Evolutionary conservation across 2,329 filamentous ascomycete species (phyloP).

Genomic region (Exophiala alcalophila): DNA sequence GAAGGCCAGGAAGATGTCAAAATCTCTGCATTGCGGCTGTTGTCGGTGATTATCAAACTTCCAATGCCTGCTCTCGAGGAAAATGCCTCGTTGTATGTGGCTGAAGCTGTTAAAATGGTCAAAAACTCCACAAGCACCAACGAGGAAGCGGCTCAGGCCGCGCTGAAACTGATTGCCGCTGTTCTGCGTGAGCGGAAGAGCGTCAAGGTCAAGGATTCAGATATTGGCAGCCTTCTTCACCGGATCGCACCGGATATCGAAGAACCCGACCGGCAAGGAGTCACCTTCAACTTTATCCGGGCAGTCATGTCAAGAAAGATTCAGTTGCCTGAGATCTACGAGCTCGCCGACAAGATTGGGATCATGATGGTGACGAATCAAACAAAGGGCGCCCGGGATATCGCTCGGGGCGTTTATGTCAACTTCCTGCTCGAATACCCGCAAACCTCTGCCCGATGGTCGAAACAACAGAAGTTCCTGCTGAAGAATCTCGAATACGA

Average conservation of each 20-base stretch:
- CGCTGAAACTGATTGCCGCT: conserved; percentile 81
- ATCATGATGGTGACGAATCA: conserved; percentile 96
- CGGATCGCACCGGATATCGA: conserved; percentile 85
- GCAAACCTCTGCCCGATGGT: conserved; percentile 83
- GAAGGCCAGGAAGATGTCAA: conserved; percentile 89
- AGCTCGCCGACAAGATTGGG: conserved; percentile 83
- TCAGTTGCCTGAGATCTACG: conserved; percentile 83
- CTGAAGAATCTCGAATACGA: conserved; percentile 89
- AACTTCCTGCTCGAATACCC: conserved; percentile 94
- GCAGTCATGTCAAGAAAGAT: conserved; percentile 82
- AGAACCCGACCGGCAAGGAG: conserved; percentile 84
- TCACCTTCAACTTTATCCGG: conserved; percentile 91
- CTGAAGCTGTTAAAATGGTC: conserved; percentile 79
- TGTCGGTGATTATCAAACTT: conserved; percentile 80
- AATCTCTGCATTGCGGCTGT: conserved; percentile 78
- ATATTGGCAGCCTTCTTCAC: conserved; percentile 76
- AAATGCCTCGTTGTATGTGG: conserved; percentile 72
- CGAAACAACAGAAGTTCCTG: conserved; percentile 83
- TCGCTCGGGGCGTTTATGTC: conserved; percentile 85
- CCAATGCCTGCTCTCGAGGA: conserved; percentile 69
- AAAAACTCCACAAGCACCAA: conserved; percentile 74
- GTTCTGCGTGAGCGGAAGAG: conserved; percentile 77
- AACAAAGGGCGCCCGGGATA: conserved; percentile 79
- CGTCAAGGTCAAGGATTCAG: conserved; percentile 72
- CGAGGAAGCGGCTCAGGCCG: conserved; percentile 80